These are phyloP conservation scores for Lophium mytilinum DNA, from an alignment of 495 filamentous ascomycete genomes.

Conservation along the genomic window DNA sequence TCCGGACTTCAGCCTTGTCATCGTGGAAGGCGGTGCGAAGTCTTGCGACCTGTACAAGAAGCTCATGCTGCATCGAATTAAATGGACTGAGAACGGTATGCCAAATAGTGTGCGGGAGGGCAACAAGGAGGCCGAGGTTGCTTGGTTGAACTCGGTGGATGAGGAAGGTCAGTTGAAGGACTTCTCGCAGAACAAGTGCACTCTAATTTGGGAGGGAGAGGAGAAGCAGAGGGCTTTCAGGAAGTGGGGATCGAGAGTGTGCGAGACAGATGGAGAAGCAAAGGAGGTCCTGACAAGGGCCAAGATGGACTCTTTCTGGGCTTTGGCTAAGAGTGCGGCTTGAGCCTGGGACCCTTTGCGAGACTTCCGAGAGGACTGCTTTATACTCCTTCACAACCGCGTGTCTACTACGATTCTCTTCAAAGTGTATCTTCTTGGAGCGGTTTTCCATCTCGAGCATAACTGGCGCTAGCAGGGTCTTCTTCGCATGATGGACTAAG, in stretches of 20 bases:
- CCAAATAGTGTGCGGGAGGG: conserved; percentile 52
- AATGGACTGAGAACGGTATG: conserved; percentile 84
- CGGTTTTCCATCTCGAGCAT: too few relatives aligned
- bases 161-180: conserved; percentile 69
- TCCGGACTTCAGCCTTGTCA: conserved; percentile 76
- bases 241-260: conserved; percentile 76
- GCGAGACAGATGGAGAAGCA: conserved; percentile 82
- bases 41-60: conserved; percentile 76
- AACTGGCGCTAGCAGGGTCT: too few relatives aligned
- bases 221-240: conserved; percentile 67
- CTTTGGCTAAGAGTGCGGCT: conserved; percentile 62
- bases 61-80: conserved; percentile 83
- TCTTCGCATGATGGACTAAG: too few relatives aligned
- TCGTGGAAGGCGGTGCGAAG: conserved; percentile 84
- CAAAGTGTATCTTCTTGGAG: too few relatives aligned
- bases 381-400: too few relatives aligned
- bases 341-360: neutral
- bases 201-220: conserved; percentile 81
- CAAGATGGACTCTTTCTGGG: conserved; percentile 96
- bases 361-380: too few relatives aligned
- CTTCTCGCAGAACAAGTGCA: conserved; percentile 68
- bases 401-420: too few relatives aligned
- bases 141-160: conserved; percentile 71
- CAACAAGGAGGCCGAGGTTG: conserved; percentile 51
- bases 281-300: conserved; percentile 67